phyloP scores from a whole-genome alignment of 2,329 filamentous ascomycete genomes.

The Fusarium sp. region DNA sequence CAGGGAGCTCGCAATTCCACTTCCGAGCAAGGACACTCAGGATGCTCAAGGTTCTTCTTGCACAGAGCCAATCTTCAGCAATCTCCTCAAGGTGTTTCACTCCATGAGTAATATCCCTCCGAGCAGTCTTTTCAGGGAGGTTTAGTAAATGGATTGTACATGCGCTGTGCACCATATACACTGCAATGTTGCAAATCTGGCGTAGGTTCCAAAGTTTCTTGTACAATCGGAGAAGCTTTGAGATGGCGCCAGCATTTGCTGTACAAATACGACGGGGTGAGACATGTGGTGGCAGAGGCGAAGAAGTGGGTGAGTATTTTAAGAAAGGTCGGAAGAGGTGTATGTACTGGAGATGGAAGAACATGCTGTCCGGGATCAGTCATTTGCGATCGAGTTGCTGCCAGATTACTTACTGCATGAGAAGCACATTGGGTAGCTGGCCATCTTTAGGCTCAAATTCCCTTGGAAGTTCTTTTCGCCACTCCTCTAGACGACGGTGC shows the following conservation, averaged over 20 bases:
- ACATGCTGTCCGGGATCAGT: constrained; percentile 75
- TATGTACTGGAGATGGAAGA: constrained; percentile 94
- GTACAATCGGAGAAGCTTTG: constrained; percentile 93
- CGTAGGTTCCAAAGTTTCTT: constrained; percentile 90
- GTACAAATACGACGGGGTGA: constrained; percentile 93
- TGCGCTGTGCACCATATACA: constrained; percentile 94
- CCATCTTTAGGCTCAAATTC: constrained; percentile 93
- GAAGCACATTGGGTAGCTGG: constrained; percentile 82
- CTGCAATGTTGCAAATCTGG: constrained; percentile 95
- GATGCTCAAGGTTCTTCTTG: constrained; percentile 84
- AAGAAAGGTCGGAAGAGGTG: constrained; percentile 96
- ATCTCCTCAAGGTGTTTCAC: constrained; percentile 95
- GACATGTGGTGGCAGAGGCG: constrained; percentile 85
- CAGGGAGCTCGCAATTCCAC: constrained; percentile 88
- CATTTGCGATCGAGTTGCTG: background rate
- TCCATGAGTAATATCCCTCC: constrained; percentile 88
- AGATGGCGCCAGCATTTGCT: constrained; percentile 88
- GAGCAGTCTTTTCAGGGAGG: constrained; percentile 89
- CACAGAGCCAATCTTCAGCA: constrained; percentile 92
- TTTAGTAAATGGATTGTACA: constrained; percentile 96
- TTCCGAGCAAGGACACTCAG: constrained; percentile 86
- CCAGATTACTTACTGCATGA: constrained; percentile 78
- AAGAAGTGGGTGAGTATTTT: constrained; percentile 84
- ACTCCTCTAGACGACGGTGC: constrained; percentile 88
- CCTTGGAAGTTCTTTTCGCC: constrained; percentile 83